Evolutionary conservation across 139 green algal species (phyloP).

Genomic region (Astrephomene gubernaculifera): DNA sequence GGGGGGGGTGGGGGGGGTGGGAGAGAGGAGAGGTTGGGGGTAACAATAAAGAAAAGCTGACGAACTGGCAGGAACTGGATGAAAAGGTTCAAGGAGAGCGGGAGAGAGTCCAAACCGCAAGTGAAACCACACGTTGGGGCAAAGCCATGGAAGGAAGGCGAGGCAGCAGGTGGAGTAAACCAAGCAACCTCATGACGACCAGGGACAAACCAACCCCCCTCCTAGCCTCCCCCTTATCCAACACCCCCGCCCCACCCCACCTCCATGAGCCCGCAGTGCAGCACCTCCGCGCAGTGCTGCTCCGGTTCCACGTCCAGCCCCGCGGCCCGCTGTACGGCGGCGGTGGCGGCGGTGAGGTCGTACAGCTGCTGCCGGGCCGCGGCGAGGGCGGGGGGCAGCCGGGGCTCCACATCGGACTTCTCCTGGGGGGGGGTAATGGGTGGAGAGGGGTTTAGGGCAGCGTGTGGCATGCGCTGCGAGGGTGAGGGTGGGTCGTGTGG

Average conservation of each 20-base stretch:
- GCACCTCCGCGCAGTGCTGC: constrained; percentile 85
- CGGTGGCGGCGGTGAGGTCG: constrained; percentile 68
- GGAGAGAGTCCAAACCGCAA: too few relatives aligned
- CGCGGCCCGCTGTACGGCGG: constrained; percentile 66
- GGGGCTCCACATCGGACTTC: constrained; percentile 82
- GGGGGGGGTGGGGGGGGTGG: neutral
- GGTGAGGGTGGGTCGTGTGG: neutral
- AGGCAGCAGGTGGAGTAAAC: too few relatives aligned
- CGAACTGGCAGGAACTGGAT: too few relatives aligned
- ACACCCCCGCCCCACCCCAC: constrained; percentile 16
- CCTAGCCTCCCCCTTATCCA: neutral
- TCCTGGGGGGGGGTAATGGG: constrained; percentile 76
- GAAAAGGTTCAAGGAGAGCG: too few relatives aligned
- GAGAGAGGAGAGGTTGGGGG: neutral
- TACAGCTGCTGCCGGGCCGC: constrained; percentile 60
- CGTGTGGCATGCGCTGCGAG: neutral
- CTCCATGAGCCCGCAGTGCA: constrained; percentile 70
- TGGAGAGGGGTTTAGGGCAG: too few relatives aligned
- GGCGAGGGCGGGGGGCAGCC: constrained; percentile 69
- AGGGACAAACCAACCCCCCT: too few relatives aligned
- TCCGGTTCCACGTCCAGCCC: constrained; percentile 71
- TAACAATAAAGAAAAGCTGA: too few relatives aligned
- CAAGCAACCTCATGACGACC: too few relatives aligned
- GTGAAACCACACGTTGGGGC: too few relatives aligned
- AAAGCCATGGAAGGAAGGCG: too few relatives aligned